phyloP scores from a whole-genome alignment of 208 protist species.

The Strigomonas culicis region DNA sequence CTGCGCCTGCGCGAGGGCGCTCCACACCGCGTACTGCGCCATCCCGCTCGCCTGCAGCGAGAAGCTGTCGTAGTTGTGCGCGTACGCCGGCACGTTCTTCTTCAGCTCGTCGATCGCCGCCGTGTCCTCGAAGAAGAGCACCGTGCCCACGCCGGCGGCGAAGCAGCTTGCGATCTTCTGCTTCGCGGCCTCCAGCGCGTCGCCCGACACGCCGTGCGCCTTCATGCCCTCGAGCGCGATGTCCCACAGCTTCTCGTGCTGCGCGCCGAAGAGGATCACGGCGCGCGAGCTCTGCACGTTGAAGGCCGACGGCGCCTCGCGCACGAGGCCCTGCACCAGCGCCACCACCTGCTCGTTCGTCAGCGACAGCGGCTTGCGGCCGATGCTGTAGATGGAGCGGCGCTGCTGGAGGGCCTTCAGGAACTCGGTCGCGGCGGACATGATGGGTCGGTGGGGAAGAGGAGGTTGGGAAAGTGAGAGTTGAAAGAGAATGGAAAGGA shows the following conservation, averaged over 20 bases:
- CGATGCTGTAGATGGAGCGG: constrained; percentile 19
- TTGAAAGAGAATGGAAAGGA: neutral
- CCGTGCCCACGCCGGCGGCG: constrained; percentile 41
- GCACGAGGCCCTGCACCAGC: constrained; percentile 29
- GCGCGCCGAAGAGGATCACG: constrained; percentile 46
- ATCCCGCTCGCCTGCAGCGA: constrained; percentile 47
- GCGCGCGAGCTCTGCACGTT: constrained; percentile 52
- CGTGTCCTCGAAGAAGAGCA: constrained; percentile 59
- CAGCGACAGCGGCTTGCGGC: constrained; percentile 18
- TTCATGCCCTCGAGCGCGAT: constrained; percentile 33
- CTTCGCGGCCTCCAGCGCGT: constrained; percentile 27
- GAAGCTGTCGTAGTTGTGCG: constrained; percentile 33
- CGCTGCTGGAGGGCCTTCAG: constrained; percentile 5
- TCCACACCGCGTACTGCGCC: constrained; percentile 55
- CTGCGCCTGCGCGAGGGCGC: constrained; percentile 31
- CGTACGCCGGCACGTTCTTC: constrained; percentile 37
- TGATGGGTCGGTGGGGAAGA: neutral
- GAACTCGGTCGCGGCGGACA: neutral
- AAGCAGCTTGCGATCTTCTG: constrained; percentile 44
- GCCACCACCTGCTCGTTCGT: constrained; percentile 16
- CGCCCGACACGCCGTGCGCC: constrained; percentile 3
- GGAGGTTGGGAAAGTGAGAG: constrained; percentile 4
- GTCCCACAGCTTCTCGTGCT: constrained; percentile 53
- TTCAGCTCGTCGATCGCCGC: constrained; percentile 30
- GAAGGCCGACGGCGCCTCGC: constrained; percentile 43